Evolutionary conservation across 2,329 filamentous ascomycete species (phyloP), one percentile per base, ranked within the genome.

Genomic region (Rhinocladiella similis): DNA sequence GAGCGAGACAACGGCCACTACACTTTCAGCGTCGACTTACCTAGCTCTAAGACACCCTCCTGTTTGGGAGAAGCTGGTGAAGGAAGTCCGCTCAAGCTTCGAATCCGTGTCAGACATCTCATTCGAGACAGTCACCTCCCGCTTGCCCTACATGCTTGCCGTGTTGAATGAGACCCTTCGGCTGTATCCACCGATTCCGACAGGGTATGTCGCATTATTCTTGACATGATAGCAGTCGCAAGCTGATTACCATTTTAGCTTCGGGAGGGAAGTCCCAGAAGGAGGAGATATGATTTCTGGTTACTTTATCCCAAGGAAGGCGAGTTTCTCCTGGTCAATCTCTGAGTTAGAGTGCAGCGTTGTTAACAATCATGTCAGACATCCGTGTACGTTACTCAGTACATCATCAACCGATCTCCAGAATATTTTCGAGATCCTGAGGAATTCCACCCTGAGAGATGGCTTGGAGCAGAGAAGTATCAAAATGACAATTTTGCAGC

Each of bases 1-100:
- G 5, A 77, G 75, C 2, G 79, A 82, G 62, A 82, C 79, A 3
- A 80, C 77, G 1, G 76, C 79, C 0, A 80, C 77, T 0, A 65
- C 76, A 3, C 68, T 81, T 2, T 65, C 70, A 0, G 77, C 75
- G 1, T 65, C 69, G 0, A 77, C 75, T 0, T 80, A 71, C 56
- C 65, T 75, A 3, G 0, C 63, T 76, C 20, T 59, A 47, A 3
- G 70, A 73, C 39, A 72, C 71, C 0, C 49, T 62, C 0, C 60
- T 56, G 1, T 57, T 73, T 6, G 46, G 65, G 59, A 73, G 65
- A 38, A 41, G 52, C 0, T 60, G 45, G 0, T 14, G 5, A 5
- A 5, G 5, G 36, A 39, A 39, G 18, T 39, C 1, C 36, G 36
- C 5, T 5, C 6, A 14, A 14, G 6, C 14, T 39, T 39, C 12